Evolutionary conservation across 1,284 basidiomycete genomes (phyloP).

Genomic region (Ustilago vetiveriae): DNA sequence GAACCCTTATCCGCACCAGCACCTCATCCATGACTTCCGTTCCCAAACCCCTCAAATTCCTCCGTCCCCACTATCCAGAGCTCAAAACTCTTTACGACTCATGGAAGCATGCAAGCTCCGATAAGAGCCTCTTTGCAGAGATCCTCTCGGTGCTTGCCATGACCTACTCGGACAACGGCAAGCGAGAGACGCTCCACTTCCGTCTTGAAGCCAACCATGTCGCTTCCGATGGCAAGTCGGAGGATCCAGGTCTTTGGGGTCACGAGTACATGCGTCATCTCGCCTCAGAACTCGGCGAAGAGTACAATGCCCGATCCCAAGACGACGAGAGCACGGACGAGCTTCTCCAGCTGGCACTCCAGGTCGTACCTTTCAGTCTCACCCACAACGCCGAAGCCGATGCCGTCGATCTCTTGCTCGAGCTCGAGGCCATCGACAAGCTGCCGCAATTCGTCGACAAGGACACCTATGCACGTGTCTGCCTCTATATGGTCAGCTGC

Average conservation of each 20-base stretch:
- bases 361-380: constrained; percentile 90
- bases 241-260: constrained; percentile 93
- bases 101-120: constrained; percentile 51
- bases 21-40: constrained; percentile 99
- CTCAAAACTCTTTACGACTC: constrained; percentile 69
- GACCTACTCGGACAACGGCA: constrained; percentile 97
- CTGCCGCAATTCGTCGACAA: constrained; percentile 69
- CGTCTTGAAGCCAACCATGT: constrained; percentile 57
- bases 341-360: constrained; percentile 76
- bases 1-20: constrained; percentile 92
- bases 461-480: constrained; percentile 91
- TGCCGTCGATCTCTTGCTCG: constrained; percentile 93
- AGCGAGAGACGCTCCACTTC: constrained; percentile 83
- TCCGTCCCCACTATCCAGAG: constrained; percentile 91
- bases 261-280: constrained; percentile 99
- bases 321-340: constrained; percentile 52
- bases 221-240: constrained; percentile 44
- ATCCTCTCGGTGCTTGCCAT: constrained; percentile 99
- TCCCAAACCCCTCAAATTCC: constrained; percentile 98
- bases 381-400: constrained; percentile 97
- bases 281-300: constrained; percentile 94
- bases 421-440: constrained; percentile 86
- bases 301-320: constrained; percentile 73
- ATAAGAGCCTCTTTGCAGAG: constrained; percentile 91
- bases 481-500: constrained; percentile 94